Evolutionary conservation across 73 alveolate genomes (phyloP).

Genomic region (Uronychia binucleata): DNA sequence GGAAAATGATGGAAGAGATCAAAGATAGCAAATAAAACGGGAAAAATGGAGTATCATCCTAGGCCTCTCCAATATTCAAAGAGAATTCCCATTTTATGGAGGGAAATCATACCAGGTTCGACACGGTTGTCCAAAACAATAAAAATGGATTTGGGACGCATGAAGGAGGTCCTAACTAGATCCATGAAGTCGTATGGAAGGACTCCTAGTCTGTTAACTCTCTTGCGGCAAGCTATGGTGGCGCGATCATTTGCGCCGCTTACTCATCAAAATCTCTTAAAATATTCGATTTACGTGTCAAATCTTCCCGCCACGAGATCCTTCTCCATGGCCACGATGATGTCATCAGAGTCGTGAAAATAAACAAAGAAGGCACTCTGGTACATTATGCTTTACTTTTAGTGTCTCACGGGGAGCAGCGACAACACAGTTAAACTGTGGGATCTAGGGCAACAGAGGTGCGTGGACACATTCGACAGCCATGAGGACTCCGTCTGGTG

Average conservation of each 20-base stretch:
- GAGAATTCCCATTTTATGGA: too few species aligned
- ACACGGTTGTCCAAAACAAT: too few species aligned
- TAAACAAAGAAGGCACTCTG: not conserved
- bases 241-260: not conserved
- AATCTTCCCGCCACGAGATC: not conserved
- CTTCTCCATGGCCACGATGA: not conserved
- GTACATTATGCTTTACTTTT: not conserved
- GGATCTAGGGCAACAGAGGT: not conserved
- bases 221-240: not conserved
- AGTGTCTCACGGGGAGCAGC: not conserved
- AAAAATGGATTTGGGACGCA: too few species aligned
- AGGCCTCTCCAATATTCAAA: too few species aligned
- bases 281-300: not conserved
- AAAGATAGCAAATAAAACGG: not conserved
- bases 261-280: not conserved
- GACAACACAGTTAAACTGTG: not conserved
- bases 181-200: not conserved
- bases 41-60: too few species aligned
- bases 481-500: not conserved
- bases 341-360: not conserved
- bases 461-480: not conserved
- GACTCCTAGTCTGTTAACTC: not conserved
- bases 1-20: not conserved
- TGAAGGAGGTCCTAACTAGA: too few species aligned
- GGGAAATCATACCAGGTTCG: too few species aligned